A percentile compares a stretch with the other conserved stretches of the same genome.
Evolutionary conservation across 2,329 filamentous ascomycete genomes (phyloP).

Genomic region (Fusarium sp.): DNA sequence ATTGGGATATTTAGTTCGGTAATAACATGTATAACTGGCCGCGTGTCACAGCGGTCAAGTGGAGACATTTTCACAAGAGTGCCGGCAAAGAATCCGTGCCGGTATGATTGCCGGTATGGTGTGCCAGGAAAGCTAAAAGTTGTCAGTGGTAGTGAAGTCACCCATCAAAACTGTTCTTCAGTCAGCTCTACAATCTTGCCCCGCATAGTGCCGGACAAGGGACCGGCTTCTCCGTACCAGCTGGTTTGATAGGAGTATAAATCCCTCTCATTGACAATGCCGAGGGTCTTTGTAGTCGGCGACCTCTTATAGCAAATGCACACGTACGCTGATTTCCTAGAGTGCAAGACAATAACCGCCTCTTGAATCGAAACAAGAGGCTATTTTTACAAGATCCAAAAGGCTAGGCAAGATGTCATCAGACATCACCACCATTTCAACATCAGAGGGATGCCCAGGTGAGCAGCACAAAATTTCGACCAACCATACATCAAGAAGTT

Average conservation of each 20-base stretch:
- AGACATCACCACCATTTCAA: not conserved
- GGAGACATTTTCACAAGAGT: not conserved
- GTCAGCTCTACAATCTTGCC: rapidly evolving
- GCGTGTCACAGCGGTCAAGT: not conserved
- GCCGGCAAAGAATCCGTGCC: not conserved
- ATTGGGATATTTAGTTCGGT: no score
- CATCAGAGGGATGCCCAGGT: not conserved
- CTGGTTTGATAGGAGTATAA: not conserved
- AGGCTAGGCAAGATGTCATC: not conserved
- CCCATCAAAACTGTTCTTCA: not conserved
- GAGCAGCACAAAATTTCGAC: not conserved
- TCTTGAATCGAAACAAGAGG: not conserved
- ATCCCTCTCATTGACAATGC: not conserved
- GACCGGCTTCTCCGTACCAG: not conserved
- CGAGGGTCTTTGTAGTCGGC: not conserved
- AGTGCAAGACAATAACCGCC: not conserved
- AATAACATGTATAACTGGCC: no score
- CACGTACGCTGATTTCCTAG: not conserved
- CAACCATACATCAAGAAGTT: not conserved
- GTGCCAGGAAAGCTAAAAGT: not conserved
- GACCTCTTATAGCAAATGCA: not conserved
- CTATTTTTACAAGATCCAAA: not conserved
- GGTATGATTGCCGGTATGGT: not conserved
- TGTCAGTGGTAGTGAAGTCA: not conserved
- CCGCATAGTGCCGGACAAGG: not conserved